Evolutionary conservation across 345 rosid species (phyloP).

Genomic region (Eucalyptus guilfoylei): DNA sequence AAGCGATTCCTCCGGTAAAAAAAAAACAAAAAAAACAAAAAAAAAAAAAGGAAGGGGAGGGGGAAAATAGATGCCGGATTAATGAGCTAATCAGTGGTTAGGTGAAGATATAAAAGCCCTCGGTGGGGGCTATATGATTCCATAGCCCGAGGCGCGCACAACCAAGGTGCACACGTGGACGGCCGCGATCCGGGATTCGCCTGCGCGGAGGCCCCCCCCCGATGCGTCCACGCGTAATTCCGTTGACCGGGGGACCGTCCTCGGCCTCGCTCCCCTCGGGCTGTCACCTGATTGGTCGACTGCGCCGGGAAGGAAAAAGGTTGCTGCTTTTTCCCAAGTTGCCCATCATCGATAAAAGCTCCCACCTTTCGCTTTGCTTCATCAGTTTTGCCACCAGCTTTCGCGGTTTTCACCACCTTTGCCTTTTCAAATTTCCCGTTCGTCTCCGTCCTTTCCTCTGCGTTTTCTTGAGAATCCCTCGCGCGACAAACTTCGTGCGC

Average conservation of each 20-base stretch:
- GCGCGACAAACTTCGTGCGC: background rate
- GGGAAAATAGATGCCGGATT: background rate
- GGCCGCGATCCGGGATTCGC: background rate
- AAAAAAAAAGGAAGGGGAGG: rapidly evolving
- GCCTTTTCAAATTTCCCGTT: background rate
- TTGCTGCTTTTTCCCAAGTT: background rate
- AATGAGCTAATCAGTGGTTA: background rate
- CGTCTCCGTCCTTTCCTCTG: background rate
- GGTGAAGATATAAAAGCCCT: background rate
- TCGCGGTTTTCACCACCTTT: background rate
- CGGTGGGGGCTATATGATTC: background rate
- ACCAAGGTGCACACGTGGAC: background rate
- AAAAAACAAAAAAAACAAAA: no score
- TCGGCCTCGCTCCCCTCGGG: background rate
- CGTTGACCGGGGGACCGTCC: background rate
- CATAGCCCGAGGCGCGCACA: background rate
- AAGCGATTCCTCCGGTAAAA: no score
- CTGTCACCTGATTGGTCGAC: background rate
- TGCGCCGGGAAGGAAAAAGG: background rate
- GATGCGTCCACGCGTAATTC: background rate
- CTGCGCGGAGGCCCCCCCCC: background rate
- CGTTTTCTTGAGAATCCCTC: background rate
- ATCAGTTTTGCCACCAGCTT: background rate
- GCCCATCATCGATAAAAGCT: no score
- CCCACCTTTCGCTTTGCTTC: background rate